Conservation (phyloP, 768 basidiomycete genomes). For the Suillus americanus region DNA sequence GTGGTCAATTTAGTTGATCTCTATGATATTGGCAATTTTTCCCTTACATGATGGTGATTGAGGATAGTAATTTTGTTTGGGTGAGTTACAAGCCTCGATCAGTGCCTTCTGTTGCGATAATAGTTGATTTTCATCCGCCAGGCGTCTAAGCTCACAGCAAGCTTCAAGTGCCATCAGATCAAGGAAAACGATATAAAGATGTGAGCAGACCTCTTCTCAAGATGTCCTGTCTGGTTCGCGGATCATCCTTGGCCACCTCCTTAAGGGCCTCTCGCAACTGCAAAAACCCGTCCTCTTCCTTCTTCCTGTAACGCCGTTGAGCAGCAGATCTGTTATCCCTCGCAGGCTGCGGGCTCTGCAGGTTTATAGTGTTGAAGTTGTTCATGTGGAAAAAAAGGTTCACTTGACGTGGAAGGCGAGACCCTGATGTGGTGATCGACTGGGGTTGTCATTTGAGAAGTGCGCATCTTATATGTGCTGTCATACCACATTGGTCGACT, state of each 20-base stretch:
- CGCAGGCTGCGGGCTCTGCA: background rate
- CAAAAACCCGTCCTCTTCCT: background rate
- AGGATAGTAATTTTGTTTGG: background rate
- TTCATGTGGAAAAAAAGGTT: background rate
- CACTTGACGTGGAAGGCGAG: background rate
- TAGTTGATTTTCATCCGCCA: background rate
- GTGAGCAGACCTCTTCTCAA: background rate
- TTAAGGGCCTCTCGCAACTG: background rate
- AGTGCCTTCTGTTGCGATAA: background rate
- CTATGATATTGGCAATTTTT: background rate
- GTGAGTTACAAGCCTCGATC: background rate
- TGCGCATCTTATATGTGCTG: background rate
- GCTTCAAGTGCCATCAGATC: background rate
- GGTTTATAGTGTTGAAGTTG: background rate
- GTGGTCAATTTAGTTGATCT: background rate
- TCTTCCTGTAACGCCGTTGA: slow-evolving; percentile 3
- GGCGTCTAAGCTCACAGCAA: slow-evolving; percentile 2
- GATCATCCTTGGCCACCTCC: background rate
- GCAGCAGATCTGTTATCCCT: background rate
- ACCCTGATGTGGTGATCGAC: background rate
- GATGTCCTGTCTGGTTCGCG: background rate
- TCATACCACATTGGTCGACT: background rate
- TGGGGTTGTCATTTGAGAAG: background rate
- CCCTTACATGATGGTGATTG: background rate
- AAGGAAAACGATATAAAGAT: background rate